phyloP scores from a whole-genome alignment of 768 basidiomycete genomes.

The Royoungia palumana region DNA sequence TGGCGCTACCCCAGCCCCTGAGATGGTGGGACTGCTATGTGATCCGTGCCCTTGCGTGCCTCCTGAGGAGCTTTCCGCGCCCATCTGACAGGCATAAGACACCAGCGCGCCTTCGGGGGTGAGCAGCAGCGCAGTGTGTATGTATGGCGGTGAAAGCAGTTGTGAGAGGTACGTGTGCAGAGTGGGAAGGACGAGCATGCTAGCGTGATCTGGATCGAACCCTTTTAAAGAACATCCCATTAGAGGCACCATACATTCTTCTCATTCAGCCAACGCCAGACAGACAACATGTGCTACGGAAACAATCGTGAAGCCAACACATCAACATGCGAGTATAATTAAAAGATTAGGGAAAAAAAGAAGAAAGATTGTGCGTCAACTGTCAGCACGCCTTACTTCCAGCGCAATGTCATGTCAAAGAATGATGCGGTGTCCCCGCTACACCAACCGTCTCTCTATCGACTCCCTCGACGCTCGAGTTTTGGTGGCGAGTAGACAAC shows the following conservation, averaged over 20 bases:
- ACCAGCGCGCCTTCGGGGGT: constrained; percentile 75
- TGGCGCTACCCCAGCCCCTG: constrained; percentile 1
- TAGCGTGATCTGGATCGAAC: not conserved
- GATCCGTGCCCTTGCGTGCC: constrained; percentile 1
- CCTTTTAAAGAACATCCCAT: too few relatives aligned
- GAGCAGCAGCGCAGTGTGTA: constrained; percentile 71
- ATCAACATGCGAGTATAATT: not conserved
- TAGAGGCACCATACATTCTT: constrained; percentile 27
- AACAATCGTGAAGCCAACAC: constrained; percentile 15
- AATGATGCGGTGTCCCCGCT: constrained; percentile 15
- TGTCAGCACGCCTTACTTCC: constrained; percentile 7
- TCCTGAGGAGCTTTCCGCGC: constrained; percentile 4
- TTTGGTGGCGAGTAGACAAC: constrained; percentile 2
- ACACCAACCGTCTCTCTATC: constrained; percentile 4
- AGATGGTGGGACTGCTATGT: constrained; percentile 1
- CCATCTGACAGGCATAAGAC: constrained; percentile 54
- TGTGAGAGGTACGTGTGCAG: constrained; percentile 65
- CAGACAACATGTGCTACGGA: constrained; percentile 15
- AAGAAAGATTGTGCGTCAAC: constrained; percentile 1
- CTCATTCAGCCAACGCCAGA: constrained; percentile 2
- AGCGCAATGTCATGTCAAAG: constrained; percentile 8
- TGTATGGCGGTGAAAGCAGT: constrained; percentile 51
- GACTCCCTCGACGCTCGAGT: constrained; percentile 1
- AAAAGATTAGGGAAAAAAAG: constrained; percentile 3
- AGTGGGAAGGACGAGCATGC: constrained; percentile 68